phyloP scores from a whole-genome alignment of 345 rosid genomes.

The Rhizophora apiculata region DNA sequence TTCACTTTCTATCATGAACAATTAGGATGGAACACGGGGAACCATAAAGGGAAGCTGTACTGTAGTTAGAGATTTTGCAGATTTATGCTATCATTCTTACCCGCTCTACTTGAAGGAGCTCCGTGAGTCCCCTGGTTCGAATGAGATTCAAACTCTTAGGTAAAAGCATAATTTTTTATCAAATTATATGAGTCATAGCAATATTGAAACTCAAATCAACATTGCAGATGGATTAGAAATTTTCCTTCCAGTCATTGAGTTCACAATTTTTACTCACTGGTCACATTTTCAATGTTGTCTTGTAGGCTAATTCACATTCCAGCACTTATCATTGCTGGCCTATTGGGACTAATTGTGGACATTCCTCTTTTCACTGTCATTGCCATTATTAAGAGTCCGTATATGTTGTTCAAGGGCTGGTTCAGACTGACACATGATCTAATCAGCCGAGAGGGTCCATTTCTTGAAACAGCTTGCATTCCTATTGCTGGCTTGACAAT shows the following conservation, averaged over 20 bases:
- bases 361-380: slow-evolving; percentile 67
- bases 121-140: slow-evolving; percentile 46
- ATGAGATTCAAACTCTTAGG: slow-evolving; percentile 65
- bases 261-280: background rate
- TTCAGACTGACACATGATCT: slow-evolving; percentile 64
- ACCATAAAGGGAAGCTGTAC: slow-evolving; percentile 72
- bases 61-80: slow-evolving; percentile 67
- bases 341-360: slow-evolving; percentile 61
- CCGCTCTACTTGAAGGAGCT: slow-evolving; percentile 59
- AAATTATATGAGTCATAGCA: background rate
- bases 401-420: slow-evolving; percentile 76
- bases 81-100: slow-evolving; percentile 70
- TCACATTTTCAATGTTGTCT: slow-evolving; percentile 15
- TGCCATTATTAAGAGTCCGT: slow-evolving; percentile 66
- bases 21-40: slow-evolving; percentile 86
- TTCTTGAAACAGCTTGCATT: slow-evolving; percentile 78
- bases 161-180: slow-evolving; percentile 20
- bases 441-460: slow-evolving; percentile 69
- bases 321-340: slow-evolving; percentile 62
- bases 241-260: background rate
- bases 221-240: background rate
- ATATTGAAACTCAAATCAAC: background rate
- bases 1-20: background rate
- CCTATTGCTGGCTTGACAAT: slow-evolving; percentile 78
- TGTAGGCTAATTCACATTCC: slow-evolving; percentile 71